Evolutionary conservation across 2,329 filamentous ascomycete species (phyloP).

Genomic region (Penicillium hordei): DNA sequence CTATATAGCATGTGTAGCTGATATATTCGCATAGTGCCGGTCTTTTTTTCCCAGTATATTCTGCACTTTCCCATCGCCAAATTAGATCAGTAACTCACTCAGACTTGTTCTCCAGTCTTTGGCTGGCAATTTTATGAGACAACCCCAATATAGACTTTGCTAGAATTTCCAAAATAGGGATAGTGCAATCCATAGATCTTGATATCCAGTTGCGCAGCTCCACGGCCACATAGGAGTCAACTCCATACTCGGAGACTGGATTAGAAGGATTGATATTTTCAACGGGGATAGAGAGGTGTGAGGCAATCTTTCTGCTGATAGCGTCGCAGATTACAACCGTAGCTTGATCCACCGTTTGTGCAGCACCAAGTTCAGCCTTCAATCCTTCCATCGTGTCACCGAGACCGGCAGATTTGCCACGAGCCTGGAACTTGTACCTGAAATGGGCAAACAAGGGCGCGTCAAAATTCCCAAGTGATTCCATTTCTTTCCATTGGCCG

Average conservation of each 20-base stretch:
- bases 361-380: slow-evolving; percentile 9
- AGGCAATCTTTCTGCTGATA: slow-evolving; percentile 20
- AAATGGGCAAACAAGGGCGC: slow-evolving; percentile 27
- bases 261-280: slow-evolving; percentile 25
- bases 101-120: not conserved
- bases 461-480: slow-evolving; percentile 26
- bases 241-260: slow-evolving; percentile 38
- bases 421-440: slow-evolving; percentile 9
- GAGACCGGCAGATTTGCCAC: not conserved
- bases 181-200: slow-evolving; percentile 33
- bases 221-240: slow-evolving; percentile 49
- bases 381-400: slow-evolving; percentile 7
- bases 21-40: too few relatives aligned
- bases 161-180: slow-evolving; percentile 32
- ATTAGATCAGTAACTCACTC: not conserved
- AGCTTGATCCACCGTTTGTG: slow-evolving; percentile 22
- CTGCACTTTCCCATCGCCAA: not conserved
- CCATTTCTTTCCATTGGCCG: slow-evolving; percentile 22
- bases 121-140: slow-evolving; percentile 22
- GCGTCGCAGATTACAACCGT: slow-evolving; percentile 14
- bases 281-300: slow-evolving; percentile 19
- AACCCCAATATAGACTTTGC: slow-evolving; percentile 27
- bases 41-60: too few relatives aligned
- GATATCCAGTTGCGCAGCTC: slow-evolving; percentile 48
- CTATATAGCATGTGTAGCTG: too few relatives aligned